These are phyloP conservation scores for Aegilops sharonensis DNA, from an alignment of 176 grass and related monocot genomes.

Conservation along the genomic window DNA sequence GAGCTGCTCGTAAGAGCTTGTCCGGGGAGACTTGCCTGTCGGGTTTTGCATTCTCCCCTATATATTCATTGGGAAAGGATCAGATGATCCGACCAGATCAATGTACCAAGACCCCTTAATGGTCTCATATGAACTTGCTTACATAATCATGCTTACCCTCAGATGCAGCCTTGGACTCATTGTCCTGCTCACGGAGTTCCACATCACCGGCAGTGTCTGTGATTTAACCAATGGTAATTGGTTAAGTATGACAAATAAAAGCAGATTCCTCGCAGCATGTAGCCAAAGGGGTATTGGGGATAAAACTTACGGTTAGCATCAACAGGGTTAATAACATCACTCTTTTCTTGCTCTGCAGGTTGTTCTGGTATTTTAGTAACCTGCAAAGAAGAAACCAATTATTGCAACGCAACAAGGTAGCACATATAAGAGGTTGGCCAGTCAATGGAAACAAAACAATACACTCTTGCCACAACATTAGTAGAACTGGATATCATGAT, in stretches of 20 bases:
- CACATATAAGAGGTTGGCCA: background rate
- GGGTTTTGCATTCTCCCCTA: slow-evolving; percentile 70
- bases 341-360: slow-evolving; percentile 75
- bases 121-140: slow-evolving; percentile 48
- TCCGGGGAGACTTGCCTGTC: slow-evolving; percentile 76
- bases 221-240: slow-evolving; percentile 12
- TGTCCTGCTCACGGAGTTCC: slow-evolving; percentile 49
- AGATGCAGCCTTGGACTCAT: slow-evolving; percentile 52
- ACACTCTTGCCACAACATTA: background rate
- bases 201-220: slow-evolving; percentile 51
- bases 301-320: slow-evolving; percentile 47
- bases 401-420: slow-evolving; percentile 11
- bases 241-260: slow-evolving; percentile 12
- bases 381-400: slow-evolving; percentile 38
- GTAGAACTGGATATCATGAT: background rate
- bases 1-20: slow-evolving; percentile 72
- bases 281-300: background rate
- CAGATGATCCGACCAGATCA: slow-evolving; percentile 53
- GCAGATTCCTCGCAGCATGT: background rate
- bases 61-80: slow-evolving; percentile 66
- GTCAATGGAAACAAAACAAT: background rate
- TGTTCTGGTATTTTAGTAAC: slow-evolving; percentile 44
- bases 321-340: slow-evolving; percentile 66
- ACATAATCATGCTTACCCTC: slow-evolving; percentile 91
- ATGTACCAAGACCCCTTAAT: slow-evolving; percentile 34